These are phyloP conservation scores for Phytophthora foliorum DNA, from an alignment of 352 stramenopile species.

Conservation along the genomic window DNA sequence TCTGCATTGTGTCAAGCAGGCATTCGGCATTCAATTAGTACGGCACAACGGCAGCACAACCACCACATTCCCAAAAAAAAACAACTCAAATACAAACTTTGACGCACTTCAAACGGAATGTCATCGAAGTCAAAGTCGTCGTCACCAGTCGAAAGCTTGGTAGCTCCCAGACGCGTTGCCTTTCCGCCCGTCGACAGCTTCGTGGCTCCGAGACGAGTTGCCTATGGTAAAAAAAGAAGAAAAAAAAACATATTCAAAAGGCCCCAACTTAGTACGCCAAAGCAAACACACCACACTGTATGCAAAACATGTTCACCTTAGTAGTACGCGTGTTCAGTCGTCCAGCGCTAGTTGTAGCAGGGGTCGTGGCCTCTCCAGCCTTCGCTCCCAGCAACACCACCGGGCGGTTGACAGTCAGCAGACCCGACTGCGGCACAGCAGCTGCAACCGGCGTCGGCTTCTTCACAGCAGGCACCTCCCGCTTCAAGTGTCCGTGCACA, in stretches of 20 bases:
- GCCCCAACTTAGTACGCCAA: background rate
- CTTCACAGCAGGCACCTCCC: conserved; percentile 42
- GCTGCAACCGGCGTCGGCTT: conserved; percentile 27
- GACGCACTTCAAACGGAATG: conserved; percentile 83
- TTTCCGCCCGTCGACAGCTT: conserved; percentile 53
- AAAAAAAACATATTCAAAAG: background rate
- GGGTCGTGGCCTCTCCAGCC: conserved; percentile 49
- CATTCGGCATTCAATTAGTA: background rate
- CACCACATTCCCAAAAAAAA: background rate
- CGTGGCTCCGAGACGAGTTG: conserved; percentile 42
- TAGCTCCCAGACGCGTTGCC: conserved; percentile 69
- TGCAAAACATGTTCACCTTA: conserved; percentile 51
- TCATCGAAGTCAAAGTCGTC: conserved; percentile 92
- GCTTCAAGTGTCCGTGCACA: conserved; percentile 63
- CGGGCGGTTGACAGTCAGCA: conserved; percentile 71
- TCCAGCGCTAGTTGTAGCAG: conserved; percentile 45
- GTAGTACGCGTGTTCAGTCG: conserved; percentile 65
- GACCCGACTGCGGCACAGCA: conserved; percentile 38
- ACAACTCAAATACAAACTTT: no score
- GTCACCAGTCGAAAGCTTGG: conserved; percentile 73
- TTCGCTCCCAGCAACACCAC: conserved; percentile 77
- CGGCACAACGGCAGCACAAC: background rate
- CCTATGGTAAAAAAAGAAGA: conserved; percentile 11
- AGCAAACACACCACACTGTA: background rate
- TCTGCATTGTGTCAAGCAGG: conserved; percentile 44